Evolutionary conservation across 441 rosid genomes (phyloP), one percentile per base, ranked within the genome.

Genomic region (Isatis lusitanica): DNA sequence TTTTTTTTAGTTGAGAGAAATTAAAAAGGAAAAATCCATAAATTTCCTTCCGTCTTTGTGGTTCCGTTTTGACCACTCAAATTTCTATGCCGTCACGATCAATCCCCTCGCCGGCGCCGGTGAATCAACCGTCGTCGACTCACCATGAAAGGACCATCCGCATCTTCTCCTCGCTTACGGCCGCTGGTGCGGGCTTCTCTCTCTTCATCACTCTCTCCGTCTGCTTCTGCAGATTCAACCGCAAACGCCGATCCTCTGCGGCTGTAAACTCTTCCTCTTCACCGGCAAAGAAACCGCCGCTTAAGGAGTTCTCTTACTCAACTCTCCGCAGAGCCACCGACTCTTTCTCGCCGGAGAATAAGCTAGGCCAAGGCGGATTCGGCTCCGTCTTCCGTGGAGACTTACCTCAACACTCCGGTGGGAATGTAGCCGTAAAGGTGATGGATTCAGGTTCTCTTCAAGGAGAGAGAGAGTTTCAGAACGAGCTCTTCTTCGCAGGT

Each of bases 401-500:
- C 9, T 83, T 87, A 9, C 79, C 90, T 30, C 38, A 68, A 1
- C 64, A 80, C 0, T 26, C 65, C 31, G 43, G 67, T 21, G 65
- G 64, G 6, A 71, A 77, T 28, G 79, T 87, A 9, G 97, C 96
- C 47, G 91, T 94, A 61, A 94, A 94, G 78, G 85, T 89, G 46
- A 92, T 94, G 97, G 98, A 94, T 80, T 84, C 87, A 5, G 95
- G 97, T 7, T 90, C 98, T 15, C 84, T 94, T 12, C 97, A 94
- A 39, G 95, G 95, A 2, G 98, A 94, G 79, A 74, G 97, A 1
- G 98, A 94, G 83, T 94, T 94, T 74, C 92, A 92, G 40, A 94
- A 94, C 85, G 98, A 94, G 85, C 80, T 94, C n/a, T 82, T 82
- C 73, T 90, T 92, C 66, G 91, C 94, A 35, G 88, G 92, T 1